Conservation (phyloP, 1,139 yeast species). For the Scheffersomyces segobiensis region DNA sequence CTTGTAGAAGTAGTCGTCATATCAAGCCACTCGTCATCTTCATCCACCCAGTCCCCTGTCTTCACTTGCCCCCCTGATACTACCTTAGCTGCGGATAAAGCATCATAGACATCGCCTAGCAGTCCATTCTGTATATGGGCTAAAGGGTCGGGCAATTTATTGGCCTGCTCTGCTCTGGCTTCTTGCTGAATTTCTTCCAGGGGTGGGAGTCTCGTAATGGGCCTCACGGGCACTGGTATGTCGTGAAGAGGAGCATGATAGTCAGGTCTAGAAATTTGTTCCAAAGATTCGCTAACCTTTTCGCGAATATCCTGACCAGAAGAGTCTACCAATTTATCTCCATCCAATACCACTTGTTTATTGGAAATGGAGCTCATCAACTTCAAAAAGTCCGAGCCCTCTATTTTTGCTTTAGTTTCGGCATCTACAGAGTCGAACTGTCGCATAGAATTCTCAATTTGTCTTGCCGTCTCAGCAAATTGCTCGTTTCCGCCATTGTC, state of each 20-base stretch:
- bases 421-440: constrained; percentile 16
- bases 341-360: constrained; percentile 41
- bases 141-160: constrained; percentile 45
- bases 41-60: constrained; percentile 34
- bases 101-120: constrained; percentile 24
- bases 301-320: constrained; percentile 18
- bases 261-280: neutral
- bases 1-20: constrained; percentile 11
- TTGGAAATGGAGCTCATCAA: constrained; percentile 42
- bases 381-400: constrained; percentile 41
- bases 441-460: constrained; percentile 37
- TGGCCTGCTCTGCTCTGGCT: constrained; percentile 9
- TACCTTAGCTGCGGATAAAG: constrained; percentile 43
- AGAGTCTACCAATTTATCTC: constrained; percentile 38
- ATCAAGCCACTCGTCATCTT: constrained; percentile 33
- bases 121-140: constrained; percentile 47
- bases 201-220: neutral
- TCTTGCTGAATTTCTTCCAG: constrained; percentile 5
- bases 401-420: constrained; percentile 34
- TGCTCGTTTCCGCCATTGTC: constrained; percentile 29
- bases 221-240: constrained; percentile 1
- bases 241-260: constrained; percentile 10
- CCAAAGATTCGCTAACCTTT: neutral
- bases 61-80: constrained; percentile 46
- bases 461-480: constrained; percentile 44